Evolutionary conservation across 306 rosid genomes (phyloP), one percentile per base, ranked within the genome.

Genomic region (Citrullus mucosospermus): DNA sequence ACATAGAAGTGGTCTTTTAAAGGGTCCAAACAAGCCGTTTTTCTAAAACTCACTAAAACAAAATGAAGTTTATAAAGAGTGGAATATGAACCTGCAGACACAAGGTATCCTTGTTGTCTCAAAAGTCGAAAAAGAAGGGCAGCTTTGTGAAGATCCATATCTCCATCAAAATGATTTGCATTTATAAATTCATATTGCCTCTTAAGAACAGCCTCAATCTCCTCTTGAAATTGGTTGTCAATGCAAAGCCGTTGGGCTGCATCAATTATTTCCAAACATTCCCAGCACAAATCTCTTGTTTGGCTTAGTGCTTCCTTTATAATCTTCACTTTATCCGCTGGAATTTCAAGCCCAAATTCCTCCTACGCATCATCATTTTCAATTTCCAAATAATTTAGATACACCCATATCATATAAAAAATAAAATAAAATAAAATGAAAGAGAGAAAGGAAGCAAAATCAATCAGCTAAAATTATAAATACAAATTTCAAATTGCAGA

Each of bases 71-170:
- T 41, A 39, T 39, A 41, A 44, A 44, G 3, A 1, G 48, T 44
- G 22, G 10, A 55, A 55, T 55, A 6, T 17, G 3, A 55, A 55
- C 59, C 9, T 55, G 8, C 83, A 20, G 17, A 81, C 80, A 20
- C 13, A 56, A 82, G 57, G 20, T 78, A 76, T 68, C 91, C 88
- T 55, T 79, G 75, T 41, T 88, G 91, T 62, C 89, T 84, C 79
- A 88, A 20, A 2, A 80, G 81, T 28, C 89, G 85, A 68, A 88
- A 88, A 8, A 71, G 79, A 59, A 88, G 84, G 0, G 86, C 83
- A 43, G 56, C 78, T 4, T 85, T 83, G 62, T 80, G 81, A 53
- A 84, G 85, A 17, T 76, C 75, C 2, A 68, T 36, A 8, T 44
- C 44, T 4, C 4, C 43, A 50, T 51, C 44, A 58, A 2, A 51